phyloP scores from a whole-genome alignment of 2,329 filamentous ascomycete species.

The Fusarium pseudocircinatum region DNA sequence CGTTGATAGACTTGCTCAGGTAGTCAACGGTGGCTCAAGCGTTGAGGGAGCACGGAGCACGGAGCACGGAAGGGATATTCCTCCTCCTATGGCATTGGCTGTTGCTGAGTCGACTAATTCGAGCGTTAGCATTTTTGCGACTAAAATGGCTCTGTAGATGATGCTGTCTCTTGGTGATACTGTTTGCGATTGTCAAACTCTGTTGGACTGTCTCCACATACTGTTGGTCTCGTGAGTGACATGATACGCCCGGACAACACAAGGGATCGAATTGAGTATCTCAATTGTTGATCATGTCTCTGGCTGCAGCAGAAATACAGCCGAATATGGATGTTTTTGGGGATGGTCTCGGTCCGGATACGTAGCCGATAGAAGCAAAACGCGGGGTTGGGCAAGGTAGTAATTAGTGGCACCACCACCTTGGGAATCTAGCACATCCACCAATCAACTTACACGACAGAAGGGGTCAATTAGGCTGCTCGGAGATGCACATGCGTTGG shows the following conservation, averaged over 20 bases:
- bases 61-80: neutral
- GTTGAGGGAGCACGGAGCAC: neutral
- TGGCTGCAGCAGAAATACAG: slow-evolving; percentile 19
- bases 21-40: neutral
- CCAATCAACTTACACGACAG: slow-evolving; percentile 45
- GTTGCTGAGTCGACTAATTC: neutral
- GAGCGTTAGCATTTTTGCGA: neutral
- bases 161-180: neutral
- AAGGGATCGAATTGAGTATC: slow-evolving; percentile 12
- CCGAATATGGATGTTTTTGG: slow-evolving; percentile 14
- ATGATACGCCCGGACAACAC: neutral
- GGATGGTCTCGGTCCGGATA: slow-evolving; percentile 22
- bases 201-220: neutral
- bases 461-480: neutral
- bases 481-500: neutral
- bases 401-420: slow-evolving; percentile 3
- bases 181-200: neutral
- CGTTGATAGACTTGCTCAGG: neutral
- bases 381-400: slow-evolving; percentile 20
- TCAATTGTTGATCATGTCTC: slow-evolving; percentile 23
- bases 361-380: slow-evolving; percentile 27
- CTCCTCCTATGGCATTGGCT: neutral
- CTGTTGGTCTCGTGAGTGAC: slow-evolving; percentile 4
- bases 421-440: slow-evolving; percentile 21
- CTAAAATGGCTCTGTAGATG: neutral